Conservation (phyloP, 1,139 yeast genomes). For the Kazachstania sp. region DNA sequence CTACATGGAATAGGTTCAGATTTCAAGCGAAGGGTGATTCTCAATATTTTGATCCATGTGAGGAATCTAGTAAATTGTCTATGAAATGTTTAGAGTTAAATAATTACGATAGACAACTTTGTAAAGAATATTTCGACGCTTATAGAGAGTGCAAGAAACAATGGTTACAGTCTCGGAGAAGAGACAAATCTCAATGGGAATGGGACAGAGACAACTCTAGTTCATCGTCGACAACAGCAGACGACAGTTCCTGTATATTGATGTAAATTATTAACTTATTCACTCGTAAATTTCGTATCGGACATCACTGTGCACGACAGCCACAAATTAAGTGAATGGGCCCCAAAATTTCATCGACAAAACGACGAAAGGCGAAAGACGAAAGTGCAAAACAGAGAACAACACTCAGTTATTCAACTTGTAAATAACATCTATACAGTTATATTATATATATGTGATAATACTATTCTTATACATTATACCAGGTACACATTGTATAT, state of each 20-base stretch:
- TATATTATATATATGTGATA: too few relatives aligned
- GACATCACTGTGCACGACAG: background rate
- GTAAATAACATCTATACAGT: too few relatives aligned
- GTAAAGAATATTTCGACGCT: slow-evolving; percentile 84
- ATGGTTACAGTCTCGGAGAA: slow-evolving; percentile 44
- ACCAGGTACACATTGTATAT: too few relatives aligned
- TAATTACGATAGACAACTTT: slow-evolving; percentile 65
- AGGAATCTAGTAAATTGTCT: slow-evolving; percentile 80
- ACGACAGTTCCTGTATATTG: background rate
- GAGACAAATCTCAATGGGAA: slow-evolving; percentile 30
- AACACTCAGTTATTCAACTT: too few relatives aligned
- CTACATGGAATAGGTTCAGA: slow-evolving; percentile 29
- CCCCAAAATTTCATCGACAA: too few relatives aligned
- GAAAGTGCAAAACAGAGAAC: too few relatives aligned
- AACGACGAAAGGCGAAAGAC: too few relatives aligned
- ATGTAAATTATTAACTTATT: too few relatives aligned
- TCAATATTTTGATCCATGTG: slow-evolving; percentile 87
- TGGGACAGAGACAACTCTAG: slow-evolving; percentile 4
- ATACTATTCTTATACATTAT: too few relatives aligned
- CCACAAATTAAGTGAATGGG: too few relatives aligned
- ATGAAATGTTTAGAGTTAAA: slow-evolving; percentile 69
- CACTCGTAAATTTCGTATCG: too few relatives aligned
- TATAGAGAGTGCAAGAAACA: slow-evolving; percentile 86
- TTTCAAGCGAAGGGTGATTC: slow-evolving; percentile 59
- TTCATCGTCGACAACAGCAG: background rate